These are phyloP conservation scores for Leptographium procerum DNA, from an alignment of 2,329 filamentous ascomycete species.

Conservation along the genomic window DNA sequence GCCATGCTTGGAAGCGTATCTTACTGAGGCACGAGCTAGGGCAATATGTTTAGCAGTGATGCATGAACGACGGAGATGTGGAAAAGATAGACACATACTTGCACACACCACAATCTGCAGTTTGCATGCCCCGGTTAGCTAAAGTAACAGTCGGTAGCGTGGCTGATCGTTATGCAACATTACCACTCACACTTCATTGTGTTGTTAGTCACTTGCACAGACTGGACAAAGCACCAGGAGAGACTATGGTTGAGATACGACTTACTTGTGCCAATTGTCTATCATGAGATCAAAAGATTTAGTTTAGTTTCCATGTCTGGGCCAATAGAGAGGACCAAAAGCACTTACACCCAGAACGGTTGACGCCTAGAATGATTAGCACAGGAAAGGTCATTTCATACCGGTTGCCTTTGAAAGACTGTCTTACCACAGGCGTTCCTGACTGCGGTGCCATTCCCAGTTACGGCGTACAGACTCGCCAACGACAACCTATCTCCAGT, in stretches of 20 bases:
- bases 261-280: conserved; percentile 22
- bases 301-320: background rate
- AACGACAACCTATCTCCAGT: too few species aligned
- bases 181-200: background rate
- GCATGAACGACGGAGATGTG: background rate
- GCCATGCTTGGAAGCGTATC: too few species aligned
- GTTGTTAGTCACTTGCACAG: background rate
- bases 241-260: background rate
- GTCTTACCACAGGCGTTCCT: background rate
- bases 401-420: background rate
- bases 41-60: conserved; percentile 13
- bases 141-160: background rate
- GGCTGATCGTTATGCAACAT: background rate
- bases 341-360: conserved; percentile 28
- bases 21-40: conserved; percentile 1
- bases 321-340: background rate
- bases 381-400: too few species aligned
- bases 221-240: background rate
- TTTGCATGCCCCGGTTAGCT: background rate
- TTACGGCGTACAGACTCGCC: background rate
- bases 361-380: background rate
- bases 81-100: conserved; percentile 15
- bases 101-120: conserved; percentile 27
- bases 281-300: background rate
- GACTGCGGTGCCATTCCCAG: background rate